These are phyloP conservation scores for Coffea eugenioides DNA, from an alignment of 257 asterid species.

Conservation along the genomic window DNA sequence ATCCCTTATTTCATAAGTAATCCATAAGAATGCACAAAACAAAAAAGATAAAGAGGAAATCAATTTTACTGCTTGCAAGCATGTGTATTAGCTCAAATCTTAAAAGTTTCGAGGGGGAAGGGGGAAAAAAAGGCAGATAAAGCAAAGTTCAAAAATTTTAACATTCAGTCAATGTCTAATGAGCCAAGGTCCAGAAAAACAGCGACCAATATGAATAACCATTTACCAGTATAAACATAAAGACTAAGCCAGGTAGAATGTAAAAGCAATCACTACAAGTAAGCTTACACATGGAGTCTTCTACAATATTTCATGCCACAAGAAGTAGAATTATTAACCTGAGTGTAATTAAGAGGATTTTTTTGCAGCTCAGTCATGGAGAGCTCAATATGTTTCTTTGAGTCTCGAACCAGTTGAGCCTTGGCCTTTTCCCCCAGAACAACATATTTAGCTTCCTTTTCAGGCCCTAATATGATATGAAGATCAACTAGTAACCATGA, in stretches of 20 bases:
- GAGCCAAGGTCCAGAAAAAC: neutral
- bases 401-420: constrained; percentile 89
- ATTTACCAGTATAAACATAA: neutral
- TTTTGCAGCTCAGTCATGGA: constrained; percentile 85
- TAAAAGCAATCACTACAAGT: neutral
- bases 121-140: neutral
- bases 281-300: neutral
- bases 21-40: neutral
- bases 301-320: neutral
- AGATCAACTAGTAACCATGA: constrained; percentile 8
- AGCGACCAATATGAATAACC: neutral
- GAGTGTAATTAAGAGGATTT: constrained; percentile 90
- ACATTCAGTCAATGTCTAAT: neutral
- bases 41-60: neutral
- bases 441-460: constrained; percentile 72
- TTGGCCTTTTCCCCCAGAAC: constrained; percentile 95
- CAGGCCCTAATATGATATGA: constrained; percentile 58
- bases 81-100: neutral
- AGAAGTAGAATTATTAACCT: constrained; percentile 42
- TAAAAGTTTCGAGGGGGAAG: neutral
- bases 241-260: neutral
- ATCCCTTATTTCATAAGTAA: neutral
- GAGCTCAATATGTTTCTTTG: constrained; percentile 66
- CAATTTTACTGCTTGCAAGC: neutral
- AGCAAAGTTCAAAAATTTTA: neutral